phyloP scores from a whole-genome alignment of 169 alveolate species.

The Plasmodium coatneyi region DNA sequence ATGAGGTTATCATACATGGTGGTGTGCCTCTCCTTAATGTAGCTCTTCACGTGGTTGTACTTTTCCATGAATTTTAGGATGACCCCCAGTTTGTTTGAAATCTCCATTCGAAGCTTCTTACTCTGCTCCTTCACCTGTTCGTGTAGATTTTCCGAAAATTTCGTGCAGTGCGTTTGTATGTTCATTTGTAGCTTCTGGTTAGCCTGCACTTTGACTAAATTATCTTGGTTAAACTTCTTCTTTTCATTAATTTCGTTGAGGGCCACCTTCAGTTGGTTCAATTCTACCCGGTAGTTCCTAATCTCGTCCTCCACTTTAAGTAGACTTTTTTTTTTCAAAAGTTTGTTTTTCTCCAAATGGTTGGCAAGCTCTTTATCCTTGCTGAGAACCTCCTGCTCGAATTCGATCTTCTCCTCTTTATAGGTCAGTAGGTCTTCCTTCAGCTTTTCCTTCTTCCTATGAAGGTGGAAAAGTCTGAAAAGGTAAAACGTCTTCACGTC shows the following conservation, averaged over 20 bases:
- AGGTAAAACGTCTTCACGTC: constrained; percentile 16
- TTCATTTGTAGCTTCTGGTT: constrained; percentile 16
- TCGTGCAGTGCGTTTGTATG: constrained; percentile 59
- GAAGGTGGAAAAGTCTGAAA: constrained; percentile 36
- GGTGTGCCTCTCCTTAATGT: constrained; percentile 42
- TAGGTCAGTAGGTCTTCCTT: constrained; percentile 14
- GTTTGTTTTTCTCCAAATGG: constrained; percentile 40
- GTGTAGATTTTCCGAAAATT: constrained; percentile 54
- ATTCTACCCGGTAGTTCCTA: not conserved
- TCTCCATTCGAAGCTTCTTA: constrained; percentile 34
- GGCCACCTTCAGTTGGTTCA: constrained; percentile 7
- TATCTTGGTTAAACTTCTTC: not conserved
- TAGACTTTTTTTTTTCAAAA: constrained; percentile 25
- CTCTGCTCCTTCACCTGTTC: constrained; percentile 69
- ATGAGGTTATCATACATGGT: constrained; percentile 26
- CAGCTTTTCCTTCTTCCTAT: constrained; percentile 32
- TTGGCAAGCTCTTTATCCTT: constrained; percentile 27
- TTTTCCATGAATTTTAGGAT: constrained; percentile 48
- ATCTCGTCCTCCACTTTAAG: constrained; percentile 28
- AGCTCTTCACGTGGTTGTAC: constrained; percentile 8
- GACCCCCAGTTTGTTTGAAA: constrained; percentile 76
- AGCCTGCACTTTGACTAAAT: not conserved
- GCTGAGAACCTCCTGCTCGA: constrained; percentile 37
- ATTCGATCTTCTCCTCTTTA: constrained; percentile 36
- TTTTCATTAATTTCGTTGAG: constrained; percentile 51